A percentile compares a stretch with the other conserved stretches of the same genome.
phyloP scores from a whole-genome alignment of 305 asterid genomes.

The Ajuga reptans region DNA sequence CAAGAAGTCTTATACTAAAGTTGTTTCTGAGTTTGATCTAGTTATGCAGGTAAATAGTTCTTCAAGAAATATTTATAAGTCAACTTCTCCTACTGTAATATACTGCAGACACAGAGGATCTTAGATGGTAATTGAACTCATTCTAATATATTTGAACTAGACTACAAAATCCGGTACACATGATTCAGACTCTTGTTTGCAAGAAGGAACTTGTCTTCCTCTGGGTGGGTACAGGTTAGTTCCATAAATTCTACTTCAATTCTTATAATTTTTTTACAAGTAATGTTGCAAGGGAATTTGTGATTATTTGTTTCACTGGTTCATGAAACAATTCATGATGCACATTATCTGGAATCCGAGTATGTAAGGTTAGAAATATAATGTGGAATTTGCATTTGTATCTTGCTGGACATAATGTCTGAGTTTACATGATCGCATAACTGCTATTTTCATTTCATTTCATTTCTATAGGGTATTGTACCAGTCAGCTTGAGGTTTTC shows the following conservation, averaged over 20 bases:
- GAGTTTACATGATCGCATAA: not conserved
- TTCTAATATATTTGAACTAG: slow-evolving; percentile 32
- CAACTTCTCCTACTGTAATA: slow-evolving; percentile 3
- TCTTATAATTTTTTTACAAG: not conserved
- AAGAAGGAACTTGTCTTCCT: slow-evolving; percentile 80
- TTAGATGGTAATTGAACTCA: slow-evolving; percentile 16
- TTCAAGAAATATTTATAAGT: slow-evolving; percentile 18
- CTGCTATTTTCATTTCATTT: not conserved
- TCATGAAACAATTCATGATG: not conserved
- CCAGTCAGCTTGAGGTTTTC: not conserved
- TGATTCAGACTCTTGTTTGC: slow-evolving; percentile 82
- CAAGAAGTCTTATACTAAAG: slow-evolving; percentile 40
- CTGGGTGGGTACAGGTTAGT: slow-evolving; percentile 98
- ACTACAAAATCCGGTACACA: slow-evolving; percentile 87
- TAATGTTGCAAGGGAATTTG: not conserved
- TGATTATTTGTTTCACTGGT: slow-evolving; percentile 3
- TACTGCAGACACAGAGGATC: not conserved
- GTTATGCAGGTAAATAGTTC: slow-evolving; percentile 74
- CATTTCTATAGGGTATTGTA: not conserved
- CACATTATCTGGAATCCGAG: not conserved
- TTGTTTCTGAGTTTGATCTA: slow-evolving; percentile 87
- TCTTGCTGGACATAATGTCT: not conserved
- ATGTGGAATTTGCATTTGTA: not conserved
- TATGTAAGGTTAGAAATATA: not conserved
- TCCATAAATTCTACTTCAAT: slow-evolving; percentile 17